Evolutionary conservation across 306 rosid genomes (phyloP).

Genomic region (Ziziphus jujuba): DNA sequence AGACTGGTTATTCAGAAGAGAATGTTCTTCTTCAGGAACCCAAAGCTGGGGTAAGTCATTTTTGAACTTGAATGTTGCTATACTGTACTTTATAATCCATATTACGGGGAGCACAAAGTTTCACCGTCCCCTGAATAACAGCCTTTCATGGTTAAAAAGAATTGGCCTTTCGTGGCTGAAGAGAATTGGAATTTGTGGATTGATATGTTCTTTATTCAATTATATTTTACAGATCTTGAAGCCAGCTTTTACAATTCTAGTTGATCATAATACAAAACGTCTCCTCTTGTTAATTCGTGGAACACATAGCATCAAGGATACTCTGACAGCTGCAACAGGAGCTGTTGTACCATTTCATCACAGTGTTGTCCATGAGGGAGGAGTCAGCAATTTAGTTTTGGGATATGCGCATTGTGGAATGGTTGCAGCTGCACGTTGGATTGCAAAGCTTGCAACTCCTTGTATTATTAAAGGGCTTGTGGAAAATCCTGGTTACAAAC

Average conservation of each 20-base stretch:
- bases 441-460: slow-evolving; percentile 80
- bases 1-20: slow-evolving; percentile 69
- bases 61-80: slow-evolving; percentile 17
- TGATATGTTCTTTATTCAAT: slow-evolving; percentile 7
- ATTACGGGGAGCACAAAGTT: no score
- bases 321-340: slow-evolving; percentile 91
- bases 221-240: slow-evolving; percentile 75
- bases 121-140: no score
- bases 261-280: slow-evolving; percentile 56
- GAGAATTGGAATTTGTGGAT: background rate
- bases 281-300: slow-evolving; percentile 86
- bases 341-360: slow-evolving; percentile 94
- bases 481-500: slow-evolving; percentile 57
- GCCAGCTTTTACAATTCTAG: slow-evolving; percentile 91
- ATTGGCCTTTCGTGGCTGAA: no score
- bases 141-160: no score
- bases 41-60: slow-evolving; percentile 83
- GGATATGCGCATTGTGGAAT: slow-evolving; percentile 98
- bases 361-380: slow-evolving; percentile 76
- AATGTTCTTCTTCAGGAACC: slow-evolving; percentile 89
- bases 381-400: slow-evolving; percentile 81
- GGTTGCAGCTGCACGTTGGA: slow-evolving; percentile 99
- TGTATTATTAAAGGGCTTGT: slow-evolving; percentile 69
- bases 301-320: slow-evolving; percentile 94
- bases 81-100: no score